Conservation (phyloP, 2,329 filamentous ascomycete genomes). For the Colletotrichum tamarilloi region DNA sequence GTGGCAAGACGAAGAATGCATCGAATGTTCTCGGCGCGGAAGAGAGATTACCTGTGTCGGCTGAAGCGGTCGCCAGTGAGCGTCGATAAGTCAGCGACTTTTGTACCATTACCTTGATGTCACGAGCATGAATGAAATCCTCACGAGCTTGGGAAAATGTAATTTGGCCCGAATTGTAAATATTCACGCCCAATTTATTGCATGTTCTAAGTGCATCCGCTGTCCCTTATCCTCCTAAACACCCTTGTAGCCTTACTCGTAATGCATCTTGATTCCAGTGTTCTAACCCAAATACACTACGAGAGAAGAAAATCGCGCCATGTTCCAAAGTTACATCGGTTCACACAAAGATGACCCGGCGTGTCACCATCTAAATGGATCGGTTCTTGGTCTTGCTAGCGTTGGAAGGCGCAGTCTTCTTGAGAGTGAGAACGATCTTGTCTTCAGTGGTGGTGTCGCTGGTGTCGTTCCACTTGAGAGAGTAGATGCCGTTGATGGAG, state of each 20-base stretch:
- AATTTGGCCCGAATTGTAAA: background rate
- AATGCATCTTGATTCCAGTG: background rate
- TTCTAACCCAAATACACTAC: background rate
- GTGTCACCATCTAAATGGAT: background rate
- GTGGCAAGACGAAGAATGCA: slow-evolving; percentile 38
- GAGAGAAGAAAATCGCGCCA: background rate
- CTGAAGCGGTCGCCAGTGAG: slow-evolving; percentile 42
- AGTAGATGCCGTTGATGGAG: slow-evolving; percentile 34
- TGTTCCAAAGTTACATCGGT: background rate
- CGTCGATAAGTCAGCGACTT: background rate
- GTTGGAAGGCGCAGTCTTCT: slow-evolving; percentile 36
- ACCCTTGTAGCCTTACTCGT: background rate
- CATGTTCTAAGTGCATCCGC: background rate
- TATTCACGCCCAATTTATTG: background rate
- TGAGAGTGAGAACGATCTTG: slow-evolving; percentile 37
- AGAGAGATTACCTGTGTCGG: slow-evolving; percentile 39
- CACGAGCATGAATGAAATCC: background rate
- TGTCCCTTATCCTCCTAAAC: background rate
- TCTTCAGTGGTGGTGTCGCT: slow-evolving; percentile 17
- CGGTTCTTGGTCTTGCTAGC: background rate
- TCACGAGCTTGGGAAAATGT: background rate
- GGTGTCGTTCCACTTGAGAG: slow-evolving; percentile 41
- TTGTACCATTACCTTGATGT: slow-evolving; percentile 17
- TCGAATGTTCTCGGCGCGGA: slow-evolving; percentile 41
- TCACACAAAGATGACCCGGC: background rate